Conservation (phyloP, 495 filamentous ascomycete genomes). For the Podospora fimiseda region DNA sequence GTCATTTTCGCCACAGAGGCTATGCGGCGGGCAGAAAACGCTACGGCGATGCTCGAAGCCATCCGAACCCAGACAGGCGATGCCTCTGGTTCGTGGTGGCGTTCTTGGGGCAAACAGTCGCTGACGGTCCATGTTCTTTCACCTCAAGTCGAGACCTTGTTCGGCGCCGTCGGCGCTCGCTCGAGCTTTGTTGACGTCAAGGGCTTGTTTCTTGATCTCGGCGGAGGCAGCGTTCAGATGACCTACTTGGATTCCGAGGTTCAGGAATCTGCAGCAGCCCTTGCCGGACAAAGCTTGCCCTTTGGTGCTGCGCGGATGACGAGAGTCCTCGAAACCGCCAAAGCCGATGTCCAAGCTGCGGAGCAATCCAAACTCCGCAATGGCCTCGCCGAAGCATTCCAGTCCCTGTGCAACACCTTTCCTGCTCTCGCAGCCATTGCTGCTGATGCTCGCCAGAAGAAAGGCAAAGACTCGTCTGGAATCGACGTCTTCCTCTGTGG, state of each 20-base stretch:
- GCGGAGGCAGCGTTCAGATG: constrained; percentile 86
- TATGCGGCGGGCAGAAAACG: constrained; percentile 74
- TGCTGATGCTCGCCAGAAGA: constrained; percentile 37
- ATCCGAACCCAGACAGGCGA: constrained; percentile 54
- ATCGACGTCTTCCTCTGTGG: constrained; percentile 80
- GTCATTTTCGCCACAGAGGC: constrained; percentile 83
- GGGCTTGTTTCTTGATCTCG: constrained; percentile 80
- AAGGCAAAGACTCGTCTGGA: constrained; percentile 43
- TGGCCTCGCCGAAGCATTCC: constrained; percentile 57
- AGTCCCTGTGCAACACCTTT: constrained; percentile 53
- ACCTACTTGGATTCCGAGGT: constrained; percentile 66
- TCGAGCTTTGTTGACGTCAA: constrained; percentile 57
- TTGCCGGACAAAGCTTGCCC: constrained; percentile 54
- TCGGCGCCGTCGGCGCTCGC: constrained; percentile 77
- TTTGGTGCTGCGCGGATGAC: constrained; percentile 83
- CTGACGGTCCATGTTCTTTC: constrained; percentile 64
- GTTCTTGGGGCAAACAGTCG: background rate
- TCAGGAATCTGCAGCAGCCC: constrained; percentile 44
- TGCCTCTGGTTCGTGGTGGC: background rate
- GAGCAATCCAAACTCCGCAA: constrained; percentile 52
- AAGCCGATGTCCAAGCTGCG: constrained; percentile 34
- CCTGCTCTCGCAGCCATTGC: constrained; percentile 43
- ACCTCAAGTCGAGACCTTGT: constrained; percentile 73
- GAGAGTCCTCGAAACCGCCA: constrained; percentile 45
- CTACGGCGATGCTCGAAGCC: constrained; percentile 54